Conservation (phyloP, 768 basidiomycete species). For the Sporobolomyces phaffii region DNA sequence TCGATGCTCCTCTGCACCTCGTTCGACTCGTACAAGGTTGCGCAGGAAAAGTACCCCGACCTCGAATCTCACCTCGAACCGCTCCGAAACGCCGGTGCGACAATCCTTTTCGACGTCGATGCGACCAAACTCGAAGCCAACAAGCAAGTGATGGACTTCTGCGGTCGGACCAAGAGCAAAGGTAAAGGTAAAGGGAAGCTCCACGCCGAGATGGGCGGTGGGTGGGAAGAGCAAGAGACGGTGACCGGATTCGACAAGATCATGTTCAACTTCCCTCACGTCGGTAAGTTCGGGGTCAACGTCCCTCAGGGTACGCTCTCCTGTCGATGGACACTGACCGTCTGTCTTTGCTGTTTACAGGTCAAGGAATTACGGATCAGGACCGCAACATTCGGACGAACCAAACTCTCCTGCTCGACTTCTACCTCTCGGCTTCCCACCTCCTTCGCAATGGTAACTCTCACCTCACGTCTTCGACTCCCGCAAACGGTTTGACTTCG, state of each 20-base stretch:
- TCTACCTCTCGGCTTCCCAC: conserved; percentile 65
- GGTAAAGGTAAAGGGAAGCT: conserved; percentile 17
- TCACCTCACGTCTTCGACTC: not conserved
- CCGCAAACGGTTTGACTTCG: no score
- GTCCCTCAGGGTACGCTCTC: conserved; percentile 36
- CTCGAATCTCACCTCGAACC: conserved; percentile 57
- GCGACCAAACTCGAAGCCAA: conserved; percentile 67
- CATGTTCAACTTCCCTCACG: conserved; percentile 95
- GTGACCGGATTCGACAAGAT: conserved; percentile 62
- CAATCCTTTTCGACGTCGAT: conserved; percentile 74
- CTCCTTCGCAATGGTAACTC: conserved; percentile 55
- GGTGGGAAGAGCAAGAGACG: conserved; percentile 7
- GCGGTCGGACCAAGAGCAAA: conserved; percentile 13
- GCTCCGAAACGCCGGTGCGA: conserved; percentile 58
- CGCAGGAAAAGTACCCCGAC: conserved; percentile 72
- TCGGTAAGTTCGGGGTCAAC: no score
- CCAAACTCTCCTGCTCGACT: conserved; percentile 72
- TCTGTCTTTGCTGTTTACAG: conserved; percentile 38
- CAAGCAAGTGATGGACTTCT: conserved; percentile 55
- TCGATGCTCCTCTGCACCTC: conserved; percentile 69
- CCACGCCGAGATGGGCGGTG: not conserved
- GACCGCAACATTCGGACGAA: conserved; percentile 87
- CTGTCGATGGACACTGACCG: not conserved
- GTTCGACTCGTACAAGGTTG: conserved; percentile 70
- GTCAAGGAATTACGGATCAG: conserved; percentile 77